Evolutionary conservation across 345 rosid genomes (phyloP), one percentile per base, ranked within the genome.

Genomic region (Brassica napus): DNA sequence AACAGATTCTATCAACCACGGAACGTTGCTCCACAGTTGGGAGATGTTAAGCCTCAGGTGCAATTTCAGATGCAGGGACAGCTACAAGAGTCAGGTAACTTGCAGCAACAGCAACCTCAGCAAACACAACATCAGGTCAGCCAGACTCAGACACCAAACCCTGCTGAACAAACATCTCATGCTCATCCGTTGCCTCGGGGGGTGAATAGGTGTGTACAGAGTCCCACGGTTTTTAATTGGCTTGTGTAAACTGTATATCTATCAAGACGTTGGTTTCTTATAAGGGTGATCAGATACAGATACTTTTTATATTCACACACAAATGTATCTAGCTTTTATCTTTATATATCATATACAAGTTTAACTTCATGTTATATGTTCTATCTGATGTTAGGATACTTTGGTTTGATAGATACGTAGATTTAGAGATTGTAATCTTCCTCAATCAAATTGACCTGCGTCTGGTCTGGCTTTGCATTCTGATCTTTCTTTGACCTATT

Each of bases 201-300:
- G 87, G 85, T 90, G 83, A 89, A 97, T 92, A 96, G 99, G 99
- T 96, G 88, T 88, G 98, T 93, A 88, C 90, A 85, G 97, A 89
- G 91, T 80, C 81, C 97, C 86, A 84, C 73, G 87, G 88, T 87
- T 87, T 90, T 87, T 87, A 84, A 86, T 84, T 85, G 86, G 83
- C 86, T 85, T 85, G 47, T 85, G 89, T 88, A 89, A 86, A 84
- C 70, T 81, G 68, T 77, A 57, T 26, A 26, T 26, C 82, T 77
- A 26, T 83, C 79, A 82, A 85, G 82, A 82, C 68, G 63, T 66
- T 80, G 68, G 79, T 82, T 70, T 65, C 77, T 57, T 68, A 70
- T 64, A 49, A 68, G 86, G 81, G 73, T 82, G 16, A 61, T 65
- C 60, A 71, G 28, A 26, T 26, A 26, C 28, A 26, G 28, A 26